Evolutionary conservation across 768 basidiomycete genomes (phyloP).

Genomic region (Serendipita indica): DNA sequence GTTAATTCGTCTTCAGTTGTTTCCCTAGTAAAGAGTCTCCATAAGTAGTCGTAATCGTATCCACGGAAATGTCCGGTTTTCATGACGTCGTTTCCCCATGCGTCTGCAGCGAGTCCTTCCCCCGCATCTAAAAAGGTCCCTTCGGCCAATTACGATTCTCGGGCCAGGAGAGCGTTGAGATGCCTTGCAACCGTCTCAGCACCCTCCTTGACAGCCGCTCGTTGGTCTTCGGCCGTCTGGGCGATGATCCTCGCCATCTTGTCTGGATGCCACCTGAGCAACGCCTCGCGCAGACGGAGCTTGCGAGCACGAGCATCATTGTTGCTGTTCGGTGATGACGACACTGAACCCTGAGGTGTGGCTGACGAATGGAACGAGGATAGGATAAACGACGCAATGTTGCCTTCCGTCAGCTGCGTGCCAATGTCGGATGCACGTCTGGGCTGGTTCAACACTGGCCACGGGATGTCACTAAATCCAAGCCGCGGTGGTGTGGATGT

Average conservation of each 20-base stretch:
- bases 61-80: too few species aligned
- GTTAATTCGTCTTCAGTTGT: too few species aligned
- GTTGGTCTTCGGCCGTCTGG: conserved; percentile 31
- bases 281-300: conserved; percentile 41
- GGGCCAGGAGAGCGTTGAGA: conserved; percentile 23
- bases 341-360: conserved; percentile 15
- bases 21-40: too few species aligned
- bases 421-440: conserved; percentile 16
- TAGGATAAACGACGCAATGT: conserved; percentile 38
- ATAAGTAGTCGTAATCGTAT: too few species aligned
- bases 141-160: not conserved
- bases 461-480: conserved; percentile 43
- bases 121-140: not conserved
- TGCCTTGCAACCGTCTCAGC: conserved; percentile 30
- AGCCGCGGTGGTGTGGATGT: conserved; percentile 17
- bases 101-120: not conserved
- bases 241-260: conserved; percentile 35
- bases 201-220: conserved; percentile 31
- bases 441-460: conserved; percentile 32
- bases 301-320: conserved; percentile 26
- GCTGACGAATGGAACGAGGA: conserved; percentile 30
- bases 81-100: not conserved
- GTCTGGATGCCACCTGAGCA: conserved; percentile 58
- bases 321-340: not conserved
- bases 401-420: conserved; percentile 24